Conservation (phyloP, 768 basidiomycete species). For the Mycena belliarum region DNA sequence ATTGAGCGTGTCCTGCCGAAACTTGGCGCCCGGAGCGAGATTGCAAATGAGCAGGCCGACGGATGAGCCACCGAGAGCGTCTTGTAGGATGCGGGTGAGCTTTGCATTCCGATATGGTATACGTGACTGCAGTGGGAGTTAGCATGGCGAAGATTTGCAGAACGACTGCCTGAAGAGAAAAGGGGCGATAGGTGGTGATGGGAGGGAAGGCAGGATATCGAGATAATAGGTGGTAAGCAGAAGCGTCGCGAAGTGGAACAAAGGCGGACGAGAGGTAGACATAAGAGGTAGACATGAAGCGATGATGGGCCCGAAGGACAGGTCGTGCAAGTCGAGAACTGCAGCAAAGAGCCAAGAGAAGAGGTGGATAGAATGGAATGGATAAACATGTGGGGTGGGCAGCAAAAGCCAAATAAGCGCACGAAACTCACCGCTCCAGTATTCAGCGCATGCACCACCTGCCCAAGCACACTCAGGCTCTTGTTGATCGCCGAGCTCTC, state of each 20-base stretch:
- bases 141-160: no score
- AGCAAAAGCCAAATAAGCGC: no score
- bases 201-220: no score
- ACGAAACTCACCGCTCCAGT: constrained; percentile 55
- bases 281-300: no score
- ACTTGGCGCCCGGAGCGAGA: constrained; percentile 79
- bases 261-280: no score
- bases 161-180: neutral
- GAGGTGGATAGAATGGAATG: no score
- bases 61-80: constrained; percentile 82
- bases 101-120: constrained; percentile 92
- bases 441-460: constrained; percentile 86
- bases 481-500: constrained; percentile 92
- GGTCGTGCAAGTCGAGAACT: no score
- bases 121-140: constrained; percentile 48
- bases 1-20: constrained; percentile 85
- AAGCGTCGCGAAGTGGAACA: no score
- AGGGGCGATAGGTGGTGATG: neutral
- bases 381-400: neutral
- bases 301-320: no score
- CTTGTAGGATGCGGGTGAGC: constrained; percentile 86
- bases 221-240: no score
- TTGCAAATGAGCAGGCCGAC: constrained; percentile 85
- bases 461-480: constrained; percentile 81
- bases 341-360: no score